Evolutionary conservation across 768 basidiomycete genomes (phyloP).

Genomic region (Pleurotus giganteus): DNA sequence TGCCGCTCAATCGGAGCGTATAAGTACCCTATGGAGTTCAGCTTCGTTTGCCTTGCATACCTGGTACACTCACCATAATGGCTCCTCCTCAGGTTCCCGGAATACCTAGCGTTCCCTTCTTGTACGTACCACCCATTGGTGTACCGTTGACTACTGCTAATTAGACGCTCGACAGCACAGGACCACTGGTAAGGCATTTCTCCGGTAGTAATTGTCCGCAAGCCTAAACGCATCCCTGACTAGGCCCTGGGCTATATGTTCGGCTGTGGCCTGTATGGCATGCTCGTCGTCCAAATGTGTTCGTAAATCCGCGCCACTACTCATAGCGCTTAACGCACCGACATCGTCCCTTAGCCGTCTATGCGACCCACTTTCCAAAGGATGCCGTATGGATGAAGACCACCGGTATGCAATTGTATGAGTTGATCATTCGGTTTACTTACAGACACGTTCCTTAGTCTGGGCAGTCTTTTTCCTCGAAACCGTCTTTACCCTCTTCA

Average conservation of each 20-base stretch:
- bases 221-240: not conserved
- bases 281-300: slow-evolving; percentile 20
- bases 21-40: not conserved
- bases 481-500: slow-evolving; percentile 15
- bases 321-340: not conserved
- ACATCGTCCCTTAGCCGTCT: slow-evolving; percentile 14
- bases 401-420: slow-evolving; percentile 12
- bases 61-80: not conserved
- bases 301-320: not conserved
- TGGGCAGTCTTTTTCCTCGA: slow-evolving; percentile 18
- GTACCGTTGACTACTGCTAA: not conserved
- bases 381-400: slow-evolving; percentile 14
- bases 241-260: slow-evolving; percentile 19
- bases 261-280: slow-evolving; percentile 17
- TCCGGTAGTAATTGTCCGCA: not conserved
- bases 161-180: not conserved
- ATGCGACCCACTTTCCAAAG: slow-evolving; percentile 13
- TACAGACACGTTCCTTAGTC: slow-evolving; percentile 10
- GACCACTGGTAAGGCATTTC: slow-evolving; percentile 4
- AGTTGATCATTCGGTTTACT: not conserved
- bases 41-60: not conserved
- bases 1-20: not conserved
- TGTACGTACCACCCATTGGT: not conserved
- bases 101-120: not conserved
- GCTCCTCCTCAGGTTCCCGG: not conserved